These are phyloP conservation scores for Fusarium sp. DNA, from an alignment of 2,329 filamentous ascomycete species.

Conservation along the genomic window DNA sequence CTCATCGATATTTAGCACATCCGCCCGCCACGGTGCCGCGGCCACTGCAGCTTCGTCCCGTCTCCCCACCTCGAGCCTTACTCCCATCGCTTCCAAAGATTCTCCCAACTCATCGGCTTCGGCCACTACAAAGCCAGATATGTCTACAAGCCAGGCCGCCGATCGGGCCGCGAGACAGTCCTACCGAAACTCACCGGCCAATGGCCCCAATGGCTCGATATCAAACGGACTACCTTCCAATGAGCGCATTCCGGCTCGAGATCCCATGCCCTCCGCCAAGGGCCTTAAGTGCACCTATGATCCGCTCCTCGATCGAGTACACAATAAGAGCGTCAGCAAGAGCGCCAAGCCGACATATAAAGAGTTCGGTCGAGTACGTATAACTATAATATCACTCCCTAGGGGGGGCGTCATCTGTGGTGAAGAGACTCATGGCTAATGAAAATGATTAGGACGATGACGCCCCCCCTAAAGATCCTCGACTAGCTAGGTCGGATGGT, in stretches of 20 bases:
- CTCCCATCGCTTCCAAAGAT: constrained; percentile 63
- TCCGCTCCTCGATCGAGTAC: constrained; percentile 64
- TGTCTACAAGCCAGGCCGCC: constrained; percentile 63
- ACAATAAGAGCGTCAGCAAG: constrained; percentile 64
- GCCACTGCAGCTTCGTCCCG: constrained; percentile 53
- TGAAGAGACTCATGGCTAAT: constrained; percentile 68
- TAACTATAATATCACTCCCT: constrained; percentile 53
- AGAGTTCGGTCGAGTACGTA: constrained; percentile 76
- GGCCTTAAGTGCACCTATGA: constrained; percentile 71
- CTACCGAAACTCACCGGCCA: constrained; percentile 43
- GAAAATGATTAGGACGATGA: constrained; percentile 77
- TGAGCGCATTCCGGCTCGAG: constrained; percentile 66
- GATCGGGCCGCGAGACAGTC: constrained; percentile 47
- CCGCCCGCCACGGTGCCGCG: constrained; percentile 55
- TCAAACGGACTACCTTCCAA: constrained; percentile 49
- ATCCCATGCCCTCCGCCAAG: constrained; percentile 64
- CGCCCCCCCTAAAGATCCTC: constrained; percentile 82
- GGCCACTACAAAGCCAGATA: constrained; percentile 63
- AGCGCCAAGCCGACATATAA: constrained; percentile 70
- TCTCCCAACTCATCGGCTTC: constrained; percentile 63
- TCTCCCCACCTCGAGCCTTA: constrained; percentile 57
- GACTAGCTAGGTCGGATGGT: constrained; percentile 74
- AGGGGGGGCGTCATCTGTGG: constrained; percentile 71
- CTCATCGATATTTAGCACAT: constrained; percentile 75
- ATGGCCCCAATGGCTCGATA: constrained; percentile 49